phyloP scores from a whole-genome alignment of 2,329 filamentous ascomycete species.

The Colletotrichum tamarilloi region DNA sequence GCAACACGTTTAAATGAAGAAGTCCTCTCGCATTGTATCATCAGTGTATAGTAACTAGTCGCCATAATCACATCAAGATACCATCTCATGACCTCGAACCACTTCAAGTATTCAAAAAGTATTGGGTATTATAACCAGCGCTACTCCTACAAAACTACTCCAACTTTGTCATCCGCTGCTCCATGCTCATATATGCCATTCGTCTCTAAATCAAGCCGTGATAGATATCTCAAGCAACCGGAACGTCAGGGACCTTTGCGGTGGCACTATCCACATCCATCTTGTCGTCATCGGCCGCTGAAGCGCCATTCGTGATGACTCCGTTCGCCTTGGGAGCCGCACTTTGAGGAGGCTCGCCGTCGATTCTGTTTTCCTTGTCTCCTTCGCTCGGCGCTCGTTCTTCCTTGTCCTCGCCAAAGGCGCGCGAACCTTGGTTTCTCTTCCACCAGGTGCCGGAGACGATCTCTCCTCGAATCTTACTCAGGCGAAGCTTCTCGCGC shows the following conservation, averaged over 20 bases:
- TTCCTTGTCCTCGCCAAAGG: constrained; percentile 40
- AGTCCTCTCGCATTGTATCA: not conserved
- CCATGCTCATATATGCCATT: not conserved
- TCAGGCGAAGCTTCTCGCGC: constrained; percentile 33
- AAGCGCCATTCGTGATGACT: not conserved
- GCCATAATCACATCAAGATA: constrained; percentile 5
- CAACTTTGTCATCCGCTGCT: constrained; percentile 4
- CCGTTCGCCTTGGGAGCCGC: constrained; percentile 1
- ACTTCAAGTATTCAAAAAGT: constrained; percentile 13
- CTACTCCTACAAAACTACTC: constrained; percentile 30
- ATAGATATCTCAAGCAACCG: not conserved
- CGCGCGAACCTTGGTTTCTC: constrained; percentile 41
- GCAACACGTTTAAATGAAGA: not conserved
- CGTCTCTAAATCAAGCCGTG: not conserved
- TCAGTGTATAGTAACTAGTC: constrained; percentile 4
- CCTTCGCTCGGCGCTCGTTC: constrained; percentile 47
- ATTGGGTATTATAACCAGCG: constrained; percentile 33
- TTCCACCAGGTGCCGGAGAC: constrained; percentile 47
- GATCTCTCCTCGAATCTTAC: constrained; percentile 44
- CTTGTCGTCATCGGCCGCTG: constrained; percentile 12
- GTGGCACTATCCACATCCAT: constrained; percentile 16
- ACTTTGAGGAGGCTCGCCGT: constrained; percentile 17
- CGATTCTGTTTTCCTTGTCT: constrained; percentile 60
- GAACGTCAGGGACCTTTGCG: not conserved
- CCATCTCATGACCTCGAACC: not conserved